phyloP scores from a whole-genome alignment of 2,329 filamentous ascomycete genomes.

The Scedosporium aurantiacum region DNA sequence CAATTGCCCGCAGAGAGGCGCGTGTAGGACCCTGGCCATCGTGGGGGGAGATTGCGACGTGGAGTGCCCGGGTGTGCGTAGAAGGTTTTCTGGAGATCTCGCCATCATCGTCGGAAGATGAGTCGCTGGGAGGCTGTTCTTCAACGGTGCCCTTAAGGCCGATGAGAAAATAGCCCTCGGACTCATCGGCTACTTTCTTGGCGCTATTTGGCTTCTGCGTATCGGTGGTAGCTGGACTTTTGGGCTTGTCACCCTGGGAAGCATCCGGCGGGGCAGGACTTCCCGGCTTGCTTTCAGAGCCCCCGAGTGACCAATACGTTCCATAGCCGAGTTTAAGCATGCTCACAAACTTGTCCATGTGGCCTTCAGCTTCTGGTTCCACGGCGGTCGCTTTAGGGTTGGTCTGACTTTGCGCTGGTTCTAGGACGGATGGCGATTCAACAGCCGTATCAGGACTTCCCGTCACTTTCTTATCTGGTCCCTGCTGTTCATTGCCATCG shows the following conservation, averaged over 20 bases:
- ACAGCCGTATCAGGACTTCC: background rate
- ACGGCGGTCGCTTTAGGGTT: slow-evolving; percentile 10
- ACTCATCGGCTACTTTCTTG: slow-evolving; percentile 8
- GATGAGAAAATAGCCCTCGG: slow-evolving; percentile 47
- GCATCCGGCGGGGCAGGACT: slow-evolving; percentile 3
- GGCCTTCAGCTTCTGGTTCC: slow-evolving; percentile 22
- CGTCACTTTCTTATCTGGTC: too few relatives aligned
- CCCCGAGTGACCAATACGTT: slow-evolving; percentile 47
- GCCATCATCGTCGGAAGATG: slow-evolving; percentile 21
- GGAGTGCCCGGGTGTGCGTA: slow-evolving; percentile 53
- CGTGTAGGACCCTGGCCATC: background rate
- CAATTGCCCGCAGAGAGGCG: slow-evolving; percentile 48
- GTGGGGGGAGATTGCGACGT: slow-evolving; percentile 37
- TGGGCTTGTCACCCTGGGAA: slow-evolving; percentile 4
- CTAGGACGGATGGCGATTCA: background rate
- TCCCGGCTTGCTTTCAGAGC: slow-evolving; percentile 2
- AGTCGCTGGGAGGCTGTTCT: slow-evolving; percentile 22
- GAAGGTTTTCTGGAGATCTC: slow-evolving; percentile 35
- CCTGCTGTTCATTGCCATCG: too few relatives aligned
- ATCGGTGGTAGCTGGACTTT: background rate
- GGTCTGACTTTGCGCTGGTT: background rate
- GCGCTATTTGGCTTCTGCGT: slow-evolving; percentile 3
- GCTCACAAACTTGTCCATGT: slow-evolving; percentile 45
- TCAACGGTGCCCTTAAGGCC: slow-evolving; percentile 57
- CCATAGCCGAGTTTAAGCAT: slow-evolving; percentile 59